A percentile compares a stretch with the other conserved stretches of the same genome.
Evolutionary conservation across 345 rosid species (phyloP).

Genomic region (Ceriops decandra): DNA sequence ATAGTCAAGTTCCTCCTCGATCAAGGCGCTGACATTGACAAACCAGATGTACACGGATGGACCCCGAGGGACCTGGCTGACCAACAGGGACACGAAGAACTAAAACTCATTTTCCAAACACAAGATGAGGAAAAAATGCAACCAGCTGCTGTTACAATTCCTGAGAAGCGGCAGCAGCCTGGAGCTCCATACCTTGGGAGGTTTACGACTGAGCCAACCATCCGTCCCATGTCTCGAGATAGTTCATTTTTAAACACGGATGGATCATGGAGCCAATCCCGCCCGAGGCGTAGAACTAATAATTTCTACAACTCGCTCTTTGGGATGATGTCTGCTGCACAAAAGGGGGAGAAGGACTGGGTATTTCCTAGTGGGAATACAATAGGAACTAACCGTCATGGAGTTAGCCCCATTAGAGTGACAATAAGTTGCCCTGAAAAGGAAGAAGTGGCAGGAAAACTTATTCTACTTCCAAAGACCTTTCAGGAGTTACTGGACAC

Average conservation of each 20-base stretch:
- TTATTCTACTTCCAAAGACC: slow-evolving; percentile 56
- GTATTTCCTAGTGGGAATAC: slow-evolving; percentile 27
- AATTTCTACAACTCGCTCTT: slow-evolving; percentile 69
- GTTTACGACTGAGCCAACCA: slow-evolving; percentile 67
- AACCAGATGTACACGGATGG: slow-evolving; percentile 62
- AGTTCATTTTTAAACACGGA: slow-evolving; percentile 33
- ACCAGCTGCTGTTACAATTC: slow-evolving; percentile 32
- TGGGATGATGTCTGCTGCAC: slow-evolving; percentile 67
- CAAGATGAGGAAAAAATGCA: slow-evolving; percentile 29
- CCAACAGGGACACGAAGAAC: slow-evolving; percentile 82
- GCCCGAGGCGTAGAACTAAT: slow-evolving; percentile 54
- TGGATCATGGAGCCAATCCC: slow-evolving; percentile 40
- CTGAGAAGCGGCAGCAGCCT: slow-evolving; percentile 39
- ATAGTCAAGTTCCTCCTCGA: slow-evolving; percentile 63
- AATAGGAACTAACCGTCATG: slow-evolving; percentile 1
- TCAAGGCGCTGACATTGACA: slow-evolving; percentile 61
- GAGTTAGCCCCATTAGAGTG: slow-evolving; percentile 42
- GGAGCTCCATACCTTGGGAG: slow-evolving; percentile 53
- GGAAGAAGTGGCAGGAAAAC: slow-evolving; percentile 48
- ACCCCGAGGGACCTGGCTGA: slow-evolving; percentile 70
- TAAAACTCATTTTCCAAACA: slow-evolving; percentile 48
- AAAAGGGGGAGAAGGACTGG: slow-evolving; percentile 34
- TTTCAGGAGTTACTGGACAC: slow-evolving; percentile 55
- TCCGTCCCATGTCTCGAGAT: slow-evolving; percentile 34
- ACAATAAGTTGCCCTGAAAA: slow-evolving; percentile 58